Evolutionary conservation across 2,329 filamentous ascomycete species (phyloP).

Genomic region (Diplodia mutila): DNA sequence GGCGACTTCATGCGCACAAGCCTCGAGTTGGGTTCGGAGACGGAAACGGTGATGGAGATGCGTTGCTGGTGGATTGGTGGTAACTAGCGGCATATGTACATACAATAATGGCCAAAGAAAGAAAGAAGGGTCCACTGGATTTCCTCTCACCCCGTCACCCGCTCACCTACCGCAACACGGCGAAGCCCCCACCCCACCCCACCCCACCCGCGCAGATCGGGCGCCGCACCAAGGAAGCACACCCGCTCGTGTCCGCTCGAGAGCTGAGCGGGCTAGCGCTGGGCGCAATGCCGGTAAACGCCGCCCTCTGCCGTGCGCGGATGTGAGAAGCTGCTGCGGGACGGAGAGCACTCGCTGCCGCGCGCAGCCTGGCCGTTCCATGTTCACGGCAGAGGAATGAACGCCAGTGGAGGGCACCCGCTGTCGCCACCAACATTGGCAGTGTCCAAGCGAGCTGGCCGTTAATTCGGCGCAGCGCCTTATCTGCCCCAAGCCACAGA

Average conservation of each 20-base stretch:
- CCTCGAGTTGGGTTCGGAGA: too few species aligned
- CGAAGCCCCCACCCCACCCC: not conserved
- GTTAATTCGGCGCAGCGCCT: slow-evolving; percentile 23
- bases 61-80: not conserved
- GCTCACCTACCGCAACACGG: not conserved
- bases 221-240: slow-evolving; percentile 5
- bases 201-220: not conserved
- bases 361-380: not conserved
- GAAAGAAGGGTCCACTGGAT: slow-evolving; percentile 9
- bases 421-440: slow-evolving; percentile 15
- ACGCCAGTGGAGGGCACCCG: not conserved
- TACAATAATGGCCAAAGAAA: too few species aligned
- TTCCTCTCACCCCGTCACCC: not conserved
- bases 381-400: not conserved
- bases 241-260: not conserved
- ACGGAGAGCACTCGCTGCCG: not conserved
- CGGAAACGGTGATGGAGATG: not conserved
- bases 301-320: not conserved
- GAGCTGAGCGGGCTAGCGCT: not conserved
- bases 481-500: slow-evolving; percentile 19
- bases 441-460: slow-evolving; percentile 20
- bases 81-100: not conserved
- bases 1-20: too few species aligned
- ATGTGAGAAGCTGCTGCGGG: too few species aligned
- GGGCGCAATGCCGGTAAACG: not conserved